These are phyloP conservation scores for Fraxinus excelsior DNA, from an alignment of 257 asterid genomes.

Conservation along the genomic window DNA sequence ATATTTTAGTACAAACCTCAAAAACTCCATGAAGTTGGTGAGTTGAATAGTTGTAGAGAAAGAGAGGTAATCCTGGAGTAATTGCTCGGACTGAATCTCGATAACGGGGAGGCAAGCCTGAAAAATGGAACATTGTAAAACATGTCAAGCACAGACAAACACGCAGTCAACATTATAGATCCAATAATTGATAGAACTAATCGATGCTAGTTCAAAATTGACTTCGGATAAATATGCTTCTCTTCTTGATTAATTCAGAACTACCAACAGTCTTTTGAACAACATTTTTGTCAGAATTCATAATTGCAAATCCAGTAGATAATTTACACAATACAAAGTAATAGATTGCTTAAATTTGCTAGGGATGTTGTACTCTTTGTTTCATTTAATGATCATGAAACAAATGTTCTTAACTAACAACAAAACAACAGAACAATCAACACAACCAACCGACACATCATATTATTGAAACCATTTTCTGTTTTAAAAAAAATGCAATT, in stretches of 20 bases:
- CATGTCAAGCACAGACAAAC: background rate
- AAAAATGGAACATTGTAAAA: background rate
- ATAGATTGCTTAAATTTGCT: background rate
- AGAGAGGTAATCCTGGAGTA: slow-evolving; percentile 89
- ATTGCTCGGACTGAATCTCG: slow-evolving; percentile 88
- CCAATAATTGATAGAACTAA: background rate
- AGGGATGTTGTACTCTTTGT: background rate
- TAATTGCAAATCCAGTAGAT: background rate
- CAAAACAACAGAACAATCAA: background rate
- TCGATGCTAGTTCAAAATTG: background rate
- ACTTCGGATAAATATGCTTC: background rate
- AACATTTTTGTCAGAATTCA: background rate
- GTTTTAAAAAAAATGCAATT: background rate
- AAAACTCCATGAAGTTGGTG: slow-evolving; percentile 95
- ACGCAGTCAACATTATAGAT: background rate
- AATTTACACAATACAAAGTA: background rate
- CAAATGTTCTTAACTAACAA: background rate
- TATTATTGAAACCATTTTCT: background rate
- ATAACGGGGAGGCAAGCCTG: slow-evolving; percentile 95
- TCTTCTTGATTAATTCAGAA: background rate
- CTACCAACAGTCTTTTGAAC: background rate
- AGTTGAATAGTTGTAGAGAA: slow-evolving; percentile 89
- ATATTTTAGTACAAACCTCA: slow-evolving; percentile 55
- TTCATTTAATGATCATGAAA: background rate
- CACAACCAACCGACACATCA: background rate